Evolutionary conservation across 192 early-diverging fungal genomes (phyloP), one percentile per base, ranked within the genome.

Genomic region (Linnemannia exigua): DNA sequence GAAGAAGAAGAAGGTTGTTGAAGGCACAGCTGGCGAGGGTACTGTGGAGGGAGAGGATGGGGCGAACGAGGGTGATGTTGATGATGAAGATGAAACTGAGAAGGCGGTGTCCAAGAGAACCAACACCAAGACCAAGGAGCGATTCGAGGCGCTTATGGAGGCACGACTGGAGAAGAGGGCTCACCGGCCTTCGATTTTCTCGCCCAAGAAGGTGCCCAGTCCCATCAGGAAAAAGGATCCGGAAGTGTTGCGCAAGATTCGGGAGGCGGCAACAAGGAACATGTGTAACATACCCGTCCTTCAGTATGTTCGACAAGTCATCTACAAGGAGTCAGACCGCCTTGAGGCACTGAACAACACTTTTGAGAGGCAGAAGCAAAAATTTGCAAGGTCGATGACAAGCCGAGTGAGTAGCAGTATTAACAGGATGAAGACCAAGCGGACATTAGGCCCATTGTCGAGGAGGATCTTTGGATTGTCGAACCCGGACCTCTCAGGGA

Each of bases 1-100:
- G 41, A 84, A 79, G 54, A 86, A 87, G 74, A 88, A 89, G 66
- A 75, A 80, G 14, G 78, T 83, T 33, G 50, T 80, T 16, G 81
- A 89, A 14, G 38, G 48, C 2, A 22, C 12, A 3, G 58, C 5
- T 63, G 28, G 58, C 28, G 58, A 63, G 58, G 67, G 36, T 35
- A 8, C 38, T 1, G 47, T 22, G 15, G 72, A 72, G 17, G 67
- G 46, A 20, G 44, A 61, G 14, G 48, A 47, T 25, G 78, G 67
- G 15, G 67, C 41, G 25, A 73, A 72, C 16, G 51, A 44, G 19
- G 74, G 22, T 28, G 52, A 73, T 33, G 81, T 38, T 35, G 66
- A 67, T 52, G 68, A 22, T 8, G 76, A 76, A n/a, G 70, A 36
- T 22, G 76, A 41, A 22, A 70, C 66, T 33, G 86, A 75, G 7